Evolutionary conservation across 1,284 basidiomycete genomes (phyloP).

Genomic region (Trichosporon inkin): DNA sequence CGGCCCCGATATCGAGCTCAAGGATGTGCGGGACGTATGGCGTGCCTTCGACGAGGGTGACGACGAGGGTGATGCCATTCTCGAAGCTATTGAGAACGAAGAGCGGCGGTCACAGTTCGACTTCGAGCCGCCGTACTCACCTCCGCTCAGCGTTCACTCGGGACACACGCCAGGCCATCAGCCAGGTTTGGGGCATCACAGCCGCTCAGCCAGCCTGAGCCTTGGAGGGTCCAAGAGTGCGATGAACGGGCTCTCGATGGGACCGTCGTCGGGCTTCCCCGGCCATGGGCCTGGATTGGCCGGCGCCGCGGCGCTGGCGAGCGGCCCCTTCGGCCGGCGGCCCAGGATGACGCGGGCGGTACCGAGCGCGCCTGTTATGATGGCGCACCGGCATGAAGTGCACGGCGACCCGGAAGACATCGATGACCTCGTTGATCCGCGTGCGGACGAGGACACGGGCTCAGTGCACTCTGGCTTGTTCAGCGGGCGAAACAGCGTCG

Average conservation of each 20-base stretch:
- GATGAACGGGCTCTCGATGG: not conserved
- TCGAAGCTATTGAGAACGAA: not conserved
- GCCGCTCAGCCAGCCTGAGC: not conserved
- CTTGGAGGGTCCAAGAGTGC: not conserved
- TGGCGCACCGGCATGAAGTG: not conserved
- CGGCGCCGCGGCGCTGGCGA: not conserved
- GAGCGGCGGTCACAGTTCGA: not conserved
- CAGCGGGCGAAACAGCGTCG: constrained; percentile 25
- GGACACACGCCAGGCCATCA: not conserved
- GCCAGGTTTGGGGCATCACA: not conserved
- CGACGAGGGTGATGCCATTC: constrained; percentile 56
- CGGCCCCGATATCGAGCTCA: constrained; percentile 79
- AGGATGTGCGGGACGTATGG: constrained; percentile 90
- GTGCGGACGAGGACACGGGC: constrained; percentile 17
- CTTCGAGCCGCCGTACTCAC: not conserved
- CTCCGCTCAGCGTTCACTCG: not conserved
- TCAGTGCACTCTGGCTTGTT: constrained; percentile 30
- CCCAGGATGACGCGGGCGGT: not conserved
- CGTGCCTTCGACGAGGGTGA: constrained; percentile 81
- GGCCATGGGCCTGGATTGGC: not conserved
- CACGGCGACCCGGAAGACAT: not conserved
- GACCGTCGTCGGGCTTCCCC: too few relatives aligned
- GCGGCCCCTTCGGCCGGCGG: not conserved
- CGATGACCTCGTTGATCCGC: constrained; percentile 7
- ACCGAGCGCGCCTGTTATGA: not conserved